phyloP scores from a whole-genome alignment of 352 stramenopile species.

The Peronospora destructor region DNA sequence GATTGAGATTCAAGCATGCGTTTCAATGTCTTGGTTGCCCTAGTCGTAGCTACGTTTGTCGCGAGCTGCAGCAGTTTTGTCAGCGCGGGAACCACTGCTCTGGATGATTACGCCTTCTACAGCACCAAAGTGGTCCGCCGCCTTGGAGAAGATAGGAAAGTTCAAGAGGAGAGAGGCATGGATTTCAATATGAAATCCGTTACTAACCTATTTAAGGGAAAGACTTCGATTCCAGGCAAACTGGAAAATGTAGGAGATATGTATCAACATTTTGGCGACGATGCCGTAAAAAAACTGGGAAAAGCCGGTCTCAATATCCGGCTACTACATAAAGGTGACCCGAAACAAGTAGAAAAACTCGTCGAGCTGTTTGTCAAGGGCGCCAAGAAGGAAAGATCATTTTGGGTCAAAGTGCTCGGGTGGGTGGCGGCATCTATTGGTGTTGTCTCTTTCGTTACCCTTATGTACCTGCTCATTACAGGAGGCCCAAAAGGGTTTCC shows the following conservation, averaged over 20 bases:
- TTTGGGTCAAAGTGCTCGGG: no score
- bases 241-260: slow-evolving; percentile 42
- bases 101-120: neutral
- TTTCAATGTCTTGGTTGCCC: neutral
- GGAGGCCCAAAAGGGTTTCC: no score
- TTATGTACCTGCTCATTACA: no score
- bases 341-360: no score
- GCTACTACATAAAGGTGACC: no score
- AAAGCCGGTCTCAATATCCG: no score
- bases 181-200: no score
- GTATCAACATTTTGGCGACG: slow-evolving; percentile 42
- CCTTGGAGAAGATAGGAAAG: neutral
- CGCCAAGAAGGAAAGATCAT: no score
- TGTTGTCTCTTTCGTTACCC: slow-evolving; percentile 27
- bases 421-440: no score
- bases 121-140: neutral
- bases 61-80: slow-evolving; percentile 1
- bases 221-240: slow-evolving; percentile 60
- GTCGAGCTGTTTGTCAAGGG: no score
- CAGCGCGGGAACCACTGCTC: neutral
- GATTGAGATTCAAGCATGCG: neutral
- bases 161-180: no score
- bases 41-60: slow-evolving; percentile 1
- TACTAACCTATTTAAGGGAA: no score
- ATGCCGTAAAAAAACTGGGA: slow-evolving; percentile 34